phyloP scores from a whole-genome alignment of 2,329 filamentous ascomycete species.

The Diaporthe caulivora region DNA sequence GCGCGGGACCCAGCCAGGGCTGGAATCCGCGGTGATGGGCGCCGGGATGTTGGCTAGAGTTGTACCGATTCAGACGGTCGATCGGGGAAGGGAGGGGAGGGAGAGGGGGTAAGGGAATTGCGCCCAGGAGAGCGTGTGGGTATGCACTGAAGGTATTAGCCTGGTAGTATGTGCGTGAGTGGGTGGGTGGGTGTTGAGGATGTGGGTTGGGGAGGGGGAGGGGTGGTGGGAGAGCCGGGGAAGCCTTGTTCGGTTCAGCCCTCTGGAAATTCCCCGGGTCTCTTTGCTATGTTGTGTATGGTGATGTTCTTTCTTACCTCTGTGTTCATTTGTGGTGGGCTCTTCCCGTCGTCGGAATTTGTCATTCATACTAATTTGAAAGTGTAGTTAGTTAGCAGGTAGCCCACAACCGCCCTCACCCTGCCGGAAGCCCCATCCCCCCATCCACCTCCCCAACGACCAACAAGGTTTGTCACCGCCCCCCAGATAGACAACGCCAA shows the following conservation, averaged over 20 bases:
- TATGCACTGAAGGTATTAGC: neutral
- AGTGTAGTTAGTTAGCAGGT: neutral
- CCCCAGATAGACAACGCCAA: slow-evolving; percentile 12
- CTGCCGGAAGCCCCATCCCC: neutral
- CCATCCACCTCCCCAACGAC: slow-evolving; percentile 10
- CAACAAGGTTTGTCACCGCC: slow-evolving; percentile 27
- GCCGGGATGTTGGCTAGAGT: neutral
- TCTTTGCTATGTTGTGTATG: neutral
- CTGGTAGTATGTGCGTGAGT: neutral
- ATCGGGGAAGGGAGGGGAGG: too few species aligned
- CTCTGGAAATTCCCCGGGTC: slow-evolving; percentile 13
- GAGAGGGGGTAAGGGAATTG: neutral
- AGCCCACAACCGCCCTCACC: neutral
- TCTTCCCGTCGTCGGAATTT: neutral
- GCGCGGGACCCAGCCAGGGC: slow-evolving; percentile 19
- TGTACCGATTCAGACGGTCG: neutral
- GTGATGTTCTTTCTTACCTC: neutral
- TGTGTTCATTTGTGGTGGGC: neutral
- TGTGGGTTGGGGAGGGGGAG: too few species aligned
- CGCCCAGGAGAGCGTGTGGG: slow-evolving; percentile 7
- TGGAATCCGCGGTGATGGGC: slow-evolving; percentile 27
- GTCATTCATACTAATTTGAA: slow-evolving; percentile 12
- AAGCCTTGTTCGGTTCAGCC: slow-evolving; percentile 28
- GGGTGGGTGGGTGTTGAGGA: neutral
- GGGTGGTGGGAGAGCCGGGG: neutral